phyloP scores from a whole-genome alignment of 257 asterid species.

The Solanum chilense region DNA sequence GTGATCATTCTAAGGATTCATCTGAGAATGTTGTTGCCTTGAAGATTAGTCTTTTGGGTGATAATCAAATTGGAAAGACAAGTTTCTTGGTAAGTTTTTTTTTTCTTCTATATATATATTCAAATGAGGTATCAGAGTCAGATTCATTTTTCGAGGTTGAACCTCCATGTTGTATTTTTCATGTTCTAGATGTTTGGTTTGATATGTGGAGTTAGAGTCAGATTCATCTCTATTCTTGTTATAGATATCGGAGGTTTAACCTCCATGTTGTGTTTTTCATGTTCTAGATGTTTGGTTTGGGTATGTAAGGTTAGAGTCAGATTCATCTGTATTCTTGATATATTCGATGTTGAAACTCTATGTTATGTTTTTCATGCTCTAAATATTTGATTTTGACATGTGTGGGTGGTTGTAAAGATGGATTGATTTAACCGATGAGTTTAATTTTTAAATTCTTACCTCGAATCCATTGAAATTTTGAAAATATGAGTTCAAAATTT shows the following conservation, averaged over 20 bases:
- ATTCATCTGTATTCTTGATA: background rate
- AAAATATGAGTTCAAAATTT: background rate
- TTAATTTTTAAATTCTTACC: background rate
- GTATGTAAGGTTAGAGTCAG: background rate
- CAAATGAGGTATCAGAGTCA: background rate
- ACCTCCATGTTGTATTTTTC: background rate
- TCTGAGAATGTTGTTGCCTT: slow-evolving; percentile 46
- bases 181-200: background rate
- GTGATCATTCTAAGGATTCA: slow-evolving; percentile 21
- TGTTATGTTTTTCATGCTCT: background rate
- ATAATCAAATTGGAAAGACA: slow-evolving; percentile 48
- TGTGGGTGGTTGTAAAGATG: background rate
- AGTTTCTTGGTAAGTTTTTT: slow-evolving; percentile 40
- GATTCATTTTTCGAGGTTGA: background rate
- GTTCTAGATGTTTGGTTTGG: background rate
- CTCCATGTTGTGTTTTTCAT: background rate
- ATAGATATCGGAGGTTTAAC: background rate
- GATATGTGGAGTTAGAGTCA: background rate
- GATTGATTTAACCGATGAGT: background rate
- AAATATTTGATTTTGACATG: background rate
- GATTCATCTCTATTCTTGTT: background rate
- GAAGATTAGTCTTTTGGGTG: slow-evolving; percentile 63
- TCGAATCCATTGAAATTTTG: background rate
- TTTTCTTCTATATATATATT: background rate
- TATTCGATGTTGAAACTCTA: background rate